Conservation (phyloP, 345 rosid genomes). For the Gossypium longicalyx region DNA sequence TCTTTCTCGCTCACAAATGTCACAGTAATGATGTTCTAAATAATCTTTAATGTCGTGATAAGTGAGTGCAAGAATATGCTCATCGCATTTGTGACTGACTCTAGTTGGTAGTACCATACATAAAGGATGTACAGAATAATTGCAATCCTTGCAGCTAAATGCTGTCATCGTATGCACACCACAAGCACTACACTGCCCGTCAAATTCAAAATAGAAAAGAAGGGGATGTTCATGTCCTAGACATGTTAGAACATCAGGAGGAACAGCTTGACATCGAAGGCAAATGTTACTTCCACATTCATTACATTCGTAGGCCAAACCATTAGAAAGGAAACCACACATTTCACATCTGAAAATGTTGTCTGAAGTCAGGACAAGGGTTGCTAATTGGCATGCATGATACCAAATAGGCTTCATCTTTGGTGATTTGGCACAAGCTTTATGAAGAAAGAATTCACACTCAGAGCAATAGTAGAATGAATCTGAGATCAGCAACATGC, state of each 20-base stretch:
- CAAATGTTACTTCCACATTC: background rate
- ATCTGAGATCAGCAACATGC: background rate
- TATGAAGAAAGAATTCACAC: background rate
- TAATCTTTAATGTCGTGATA: background rate
- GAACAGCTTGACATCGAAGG: background rate
- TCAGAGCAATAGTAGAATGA: background rate
- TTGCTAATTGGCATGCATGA: accelerated
- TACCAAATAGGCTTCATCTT: background rate
- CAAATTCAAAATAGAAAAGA: accelerated
- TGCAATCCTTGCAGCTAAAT: background rate
- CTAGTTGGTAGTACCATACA: background rate
- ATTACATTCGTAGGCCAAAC: background rate
- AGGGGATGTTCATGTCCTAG: background rate
- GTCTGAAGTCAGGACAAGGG: background rate
- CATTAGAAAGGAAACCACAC: background rate
- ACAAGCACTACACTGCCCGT: background rate
- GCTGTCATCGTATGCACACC: no score
- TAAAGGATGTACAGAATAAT: accelerated
- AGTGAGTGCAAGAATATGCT: background rate
- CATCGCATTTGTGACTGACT: background rate
- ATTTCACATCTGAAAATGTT: background rate
- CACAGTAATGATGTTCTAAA: background rate
- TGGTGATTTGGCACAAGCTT: background rate
- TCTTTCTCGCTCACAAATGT: background rate
- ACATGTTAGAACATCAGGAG: background rate